phyloP scores from a whole-genome alignment of 768 basidiomycete species.

The Xerocomus brunneocitrinus region DNA sequence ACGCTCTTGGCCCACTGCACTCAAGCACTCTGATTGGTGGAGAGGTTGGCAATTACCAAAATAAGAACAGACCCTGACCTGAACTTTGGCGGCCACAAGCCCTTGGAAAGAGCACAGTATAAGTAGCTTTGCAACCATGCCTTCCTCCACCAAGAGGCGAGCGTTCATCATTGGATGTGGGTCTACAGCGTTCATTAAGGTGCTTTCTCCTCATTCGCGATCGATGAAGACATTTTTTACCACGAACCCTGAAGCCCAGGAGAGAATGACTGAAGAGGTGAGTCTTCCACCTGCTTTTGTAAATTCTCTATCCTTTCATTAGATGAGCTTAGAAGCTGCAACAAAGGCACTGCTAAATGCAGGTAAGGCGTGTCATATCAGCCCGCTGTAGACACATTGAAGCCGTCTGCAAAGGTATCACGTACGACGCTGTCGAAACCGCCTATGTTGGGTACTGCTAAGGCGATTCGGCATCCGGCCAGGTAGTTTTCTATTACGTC shows the following conservation, averaged over 20 bases:
- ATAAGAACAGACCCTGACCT: too few species aligned
- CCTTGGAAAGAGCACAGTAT: neutral
- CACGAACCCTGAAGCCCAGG: conserved; percentile 47
- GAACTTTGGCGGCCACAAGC: too few species aligned
- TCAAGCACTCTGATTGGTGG: too few species aligned
- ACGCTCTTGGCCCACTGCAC: too few species aligned
- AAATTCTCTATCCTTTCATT: neutral
- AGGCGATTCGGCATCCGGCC: conserved; percentile 48
- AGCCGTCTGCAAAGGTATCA: too few species aligned
- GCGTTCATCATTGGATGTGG: too few species aligned
- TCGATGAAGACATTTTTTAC: neutral
- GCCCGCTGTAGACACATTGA: too few species aligned
- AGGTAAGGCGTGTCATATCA: too few species aligned
- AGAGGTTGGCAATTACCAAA: too few species aligned
- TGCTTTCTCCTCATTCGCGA: conserved; percentile 17
- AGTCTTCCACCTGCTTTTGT: neutral
- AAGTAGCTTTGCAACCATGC: neutral
- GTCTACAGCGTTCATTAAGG: conserved; percentile 75
- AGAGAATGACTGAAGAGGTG: conserved; percentile 63
- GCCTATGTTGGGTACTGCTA: conserved; percentile 28
- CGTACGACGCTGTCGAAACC: too few species aligned
- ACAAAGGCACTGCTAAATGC: too few species aligned
- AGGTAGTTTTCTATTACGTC: too few species aligned
- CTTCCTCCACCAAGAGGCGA: conserved; percentile 6
- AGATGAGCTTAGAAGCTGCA: neutral